Evolutionary conservation across 495 filamentous ascomycete species (phyloP).

Genomic region (Podospora sp.): DNA sequence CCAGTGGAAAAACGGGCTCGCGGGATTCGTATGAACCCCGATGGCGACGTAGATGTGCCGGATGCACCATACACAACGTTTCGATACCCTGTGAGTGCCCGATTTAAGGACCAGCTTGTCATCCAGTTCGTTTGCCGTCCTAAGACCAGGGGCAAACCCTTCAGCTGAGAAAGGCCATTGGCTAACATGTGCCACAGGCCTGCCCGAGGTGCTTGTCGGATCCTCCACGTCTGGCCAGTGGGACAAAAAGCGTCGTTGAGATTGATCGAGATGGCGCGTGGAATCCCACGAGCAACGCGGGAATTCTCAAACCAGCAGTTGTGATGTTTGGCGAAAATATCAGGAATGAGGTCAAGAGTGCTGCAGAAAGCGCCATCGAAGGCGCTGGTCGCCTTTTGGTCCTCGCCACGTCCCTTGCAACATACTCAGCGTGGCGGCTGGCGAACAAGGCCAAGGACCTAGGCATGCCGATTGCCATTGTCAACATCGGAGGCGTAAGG

Average conservation of each 20-base stretch:
- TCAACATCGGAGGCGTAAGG: constrained; percentile 82
- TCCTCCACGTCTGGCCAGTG: constrained; percentile 64
- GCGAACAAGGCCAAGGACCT: constrained; percentile 78
- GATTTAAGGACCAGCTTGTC: neutral
- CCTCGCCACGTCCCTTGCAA: constrained; percentile 86
- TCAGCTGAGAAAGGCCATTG: neutral
- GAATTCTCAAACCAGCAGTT: constrained; percentile 87
- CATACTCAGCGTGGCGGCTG: constrained; percentile 91
- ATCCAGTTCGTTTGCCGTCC: neutral
- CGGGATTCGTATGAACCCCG: constrained; percentile 84
- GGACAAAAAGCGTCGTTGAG: constrained; percentile 59
- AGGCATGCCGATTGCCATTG: constrained; percentile 80
- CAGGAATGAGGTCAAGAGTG: constrained; percentile 60
- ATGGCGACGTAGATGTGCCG: constrained; percentile 93
- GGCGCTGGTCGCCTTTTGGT: constrained; percentile 73
- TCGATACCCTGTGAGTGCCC: constrained; percentile 63
- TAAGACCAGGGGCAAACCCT: neutral
- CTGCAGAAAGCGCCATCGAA: constrained; percentile 81
- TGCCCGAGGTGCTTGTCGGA: constrained; percentile 77
- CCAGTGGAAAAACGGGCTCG: constrained; percentile 66
- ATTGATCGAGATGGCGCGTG: constrained; percentile 83
- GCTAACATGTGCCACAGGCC: constrained; percentile 36
- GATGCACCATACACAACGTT: constrained; percentile 86
- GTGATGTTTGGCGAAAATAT: constrained; percentile 97
- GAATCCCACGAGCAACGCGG: constrained; percentile 66